Evolutionary conservation across 345 rosid genomes (phyloP).

Genomic region (Hypericum perforatum): DNA sequence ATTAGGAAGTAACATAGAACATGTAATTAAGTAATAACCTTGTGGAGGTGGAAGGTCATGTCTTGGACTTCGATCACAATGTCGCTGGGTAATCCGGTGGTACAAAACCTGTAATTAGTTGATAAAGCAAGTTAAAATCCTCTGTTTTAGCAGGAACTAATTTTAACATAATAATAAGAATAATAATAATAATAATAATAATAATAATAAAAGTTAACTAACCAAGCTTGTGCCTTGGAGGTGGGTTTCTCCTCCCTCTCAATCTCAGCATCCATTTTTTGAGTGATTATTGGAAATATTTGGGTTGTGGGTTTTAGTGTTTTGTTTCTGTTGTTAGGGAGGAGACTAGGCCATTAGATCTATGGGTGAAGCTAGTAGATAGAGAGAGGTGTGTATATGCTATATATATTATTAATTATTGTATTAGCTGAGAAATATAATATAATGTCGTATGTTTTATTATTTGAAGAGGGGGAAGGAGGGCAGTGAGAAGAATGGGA

Average conservation of each 20-base stretch:
- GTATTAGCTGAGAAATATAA: background rate
- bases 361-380: too few relatives aligned
- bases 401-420: too few relatives aligned
- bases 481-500: too few relatives aligned
- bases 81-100: slow-evolving; percentile 87
- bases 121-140: background rate
- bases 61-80: slow-evolving; percentile 73
- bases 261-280: slow-evolving; percentile 8
- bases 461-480: too few relatives aligned
- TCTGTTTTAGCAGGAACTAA: too few relatives aligned
- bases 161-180: background rate
- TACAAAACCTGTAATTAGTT: slow-evolving; percentile 61
- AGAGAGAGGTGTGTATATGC: too few relatives aligned
- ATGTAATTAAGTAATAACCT: slow-evolving; percentile 27
- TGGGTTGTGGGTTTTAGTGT: too few relatives aligned
- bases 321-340: too few relatives aligned
- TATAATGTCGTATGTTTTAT: too few relatives aligned
- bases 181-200: background rate
- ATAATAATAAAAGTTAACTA: slow-evolving; percentile 2
- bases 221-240: slow-evolving; percentile 97
- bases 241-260: slow-evolving; percentile 19
- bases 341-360: too few relatives aligned
- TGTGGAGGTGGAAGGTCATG: slow-evolving; percentile 91
- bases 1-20: background rate
- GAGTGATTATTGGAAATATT: too few relatives aligned